Conservation (phyloP, 306 rosid genomes). For the Malus sylvestris region DNA sequence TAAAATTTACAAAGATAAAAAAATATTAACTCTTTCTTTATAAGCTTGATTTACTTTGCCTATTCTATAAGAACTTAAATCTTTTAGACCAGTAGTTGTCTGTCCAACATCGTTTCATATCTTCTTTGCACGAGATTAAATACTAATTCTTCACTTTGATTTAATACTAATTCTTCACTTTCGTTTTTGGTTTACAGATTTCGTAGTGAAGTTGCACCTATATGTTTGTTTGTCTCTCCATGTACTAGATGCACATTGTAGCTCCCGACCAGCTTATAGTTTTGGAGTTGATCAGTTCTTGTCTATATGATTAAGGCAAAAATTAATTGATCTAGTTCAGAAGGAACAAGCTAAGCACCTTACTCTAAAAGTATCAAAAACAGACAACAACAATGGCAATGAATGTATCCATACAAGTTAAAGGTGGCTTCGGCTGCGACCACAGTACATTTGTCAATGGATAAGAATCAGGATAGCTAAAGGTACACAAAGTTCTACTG, state of each 20-base stretch:
- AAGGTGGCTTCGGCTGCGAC: not conserved
- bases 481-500: not conserved
- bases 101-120: not conserved
- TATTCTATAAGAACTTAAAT: not conserved
- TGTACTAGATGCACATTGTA: not conserved
- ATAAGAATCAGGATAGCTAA: not conserved
- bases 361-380: not conserved
- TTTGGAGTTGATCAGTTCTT: not conserved
- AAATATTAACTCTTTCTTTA: not conserved
- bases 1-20: not conserved
- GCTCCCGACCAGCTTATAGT: not conserved
- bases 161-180: too few species aligned
- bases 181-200: not conserved
- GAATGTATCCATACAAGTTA: not conserved
- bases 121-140: not conserved
- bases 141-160: not conserved
- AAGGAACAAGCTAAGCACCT: not conserved
- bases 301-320: not conserved
- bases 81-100: not conserved
- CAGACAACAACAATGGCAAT: not conserved
- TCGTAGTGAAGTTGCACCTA: not conserved
- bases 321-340: not conserved
- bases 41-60: not conserved
- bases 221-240: not conserved
- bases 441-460: not conserved